Evolutionary conservation across 2,329 filamentous ascomycete genomes (phyloP), one percentile per base, ranked within the genome.

Genomic region (Fusarium zealandicum): DNA sequence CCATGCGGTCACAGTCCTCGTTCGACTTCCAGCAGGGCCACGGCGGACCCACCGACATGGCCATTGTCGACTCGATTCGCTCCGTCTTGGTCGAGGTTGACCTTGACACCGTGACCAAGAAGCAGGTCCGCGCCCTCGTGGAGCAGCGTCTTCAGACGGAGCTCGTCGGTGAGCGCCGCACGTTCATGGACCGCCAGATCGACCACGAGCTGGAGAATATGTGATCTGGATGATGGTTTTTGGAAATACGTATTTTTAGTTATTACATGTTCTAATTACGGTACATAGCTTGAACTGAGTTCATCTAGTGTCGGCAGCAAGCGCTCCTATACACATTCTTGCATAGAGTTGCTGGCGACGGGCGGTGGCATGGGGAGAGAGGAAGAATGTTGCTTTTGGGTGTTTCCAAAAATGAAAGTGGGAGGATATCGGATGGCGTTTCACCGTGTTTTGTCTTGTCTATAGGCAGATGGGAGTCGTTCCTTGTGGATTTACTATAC

Each of bases 41-140:
- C 50, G 79, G 78, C 18, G 92, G 90, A 0, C 90, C 92, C 0
- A 90, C 89, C 62, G 93, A 98, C 67, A 80, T 79, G 38, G 83
- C 86, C 56, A 97, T 99, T 61, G 82, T 91, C 14, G 90, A 96
- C 57, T 90, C 90, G 2, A 93, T 98, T 58, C 89, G 92, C 68
- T 80, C 82, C 43, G 95, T 95, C 66, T 80, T 99, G 58, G 77
- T 82, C 13, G 93, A 97, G 69, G 92, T 97, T 1, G 93, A 99
- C 73, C 81, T 99, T 35, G 95, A 99, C 72, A 93, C 84, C n/a
- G 91, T 98, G 40, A 99, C 95, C 6, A 99, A 98, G 86, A 99
- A 99, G 79, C 93, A 98, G 77, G 89, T 95, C 51, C 84, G 90
- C 43, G 93, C 90, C 4, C 82, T 98, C 37, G 92, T 96, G 11